phyloP scores from a whole-genome alignment of 306 rosid species.

The Quercus robur region DNA sequence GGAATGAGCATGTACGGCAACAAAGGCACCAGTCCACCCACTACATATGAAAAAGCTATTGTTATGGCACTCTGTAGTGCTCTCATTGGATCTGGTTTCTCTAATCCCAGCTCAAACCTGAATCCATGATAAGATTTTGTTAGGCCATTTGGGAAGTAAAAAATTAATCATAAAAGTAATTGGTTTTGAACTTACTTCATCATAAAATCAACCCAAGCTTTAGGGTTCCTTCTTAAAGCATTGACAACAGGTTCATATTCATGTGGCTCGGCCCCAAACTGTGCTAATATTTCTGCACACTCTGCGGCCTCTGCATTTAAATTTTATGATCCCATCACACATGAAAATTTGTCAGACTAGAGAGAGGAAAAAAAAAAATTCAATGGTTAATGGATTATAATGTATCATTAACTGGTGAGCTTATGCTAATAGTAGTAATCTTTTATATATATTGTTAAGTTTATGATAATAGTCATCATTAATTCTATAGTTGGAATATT shows the following conservation, averaged over 20 bases:
- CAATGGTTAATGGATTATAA: too few species aligned
- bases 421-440: too few species aligned
- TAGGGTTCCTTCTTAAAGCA: conserved; percentile 76
- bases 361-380: neutral
- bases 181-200: conserved; percentile 62
- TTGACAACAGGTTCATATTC: conserved; percentile 79
- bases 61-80: conserved; percentile 82
- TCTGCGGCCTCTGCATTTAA: conserved; percentile 74
- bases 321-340: neutral
- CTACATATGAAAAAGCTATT: conserved; percentile 69
- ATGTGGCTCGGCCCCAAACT: conserved; percentile 73
- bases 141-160: neutral
- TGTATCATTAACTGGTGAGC: too few species aligned
- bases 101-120: conserved; percentile 93
- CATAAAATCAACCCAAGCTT: conserved; percentile 97
- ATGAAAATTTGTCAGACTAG: neutral
- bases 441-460: too few species aligned
- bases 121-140: neutral
- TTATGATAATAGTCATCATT: too few species aligned
- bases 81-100: conserved; percentile 93
- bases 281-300: conserved; percentile 72
- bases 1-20: conserved; percentile 71
- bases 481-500: too few species aligned
- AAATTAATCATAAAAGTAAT: neutral
- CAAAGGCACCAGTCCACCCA: conserved; percentile 79